These are phyloP conservation scores for Saitoella complicata DNA, from an alignment of 805 yeast species.

Conservation along the genomic window DNA sequence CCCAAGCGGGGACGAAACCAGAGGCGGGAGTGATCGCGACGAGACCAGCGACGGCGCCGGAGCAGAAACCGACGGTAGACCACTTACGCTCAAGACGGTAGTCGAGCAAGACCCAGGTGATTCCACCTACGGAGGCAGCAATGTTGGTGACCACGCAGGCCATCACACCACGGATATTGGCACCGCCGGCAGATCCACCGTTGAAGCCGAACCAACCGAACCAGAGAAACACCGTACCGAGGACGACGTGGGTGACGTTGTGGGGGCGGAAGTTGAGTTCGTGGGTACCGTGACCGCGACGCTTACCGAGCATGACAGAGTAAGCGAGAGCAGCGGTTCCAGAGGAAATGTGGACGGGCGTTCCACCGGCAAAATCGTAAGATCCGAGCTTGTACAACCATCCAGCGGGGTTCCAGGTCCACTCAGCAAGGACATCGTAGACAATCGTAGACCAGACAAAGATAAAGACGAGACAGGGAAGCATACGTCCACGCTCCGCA, in stretches of 20 bases:
- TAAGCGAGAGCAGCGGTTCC: slow-evolving; percentile 93
- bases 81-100: slow-evolving; percentile 51
- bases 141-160: slow-evolving; percentile 84
- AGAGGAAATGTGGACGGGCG: slow-evolving; percentile 89
- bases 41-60: slow-evolving; percentile 85
- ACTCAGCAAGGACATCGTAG: slow-evolving; percentile 87
- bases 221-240: slow-evolving; percentile 92
- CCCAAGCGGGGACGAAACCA: slow-evolving; percentile 86
- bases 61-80: slow-evolving; percentile 85
- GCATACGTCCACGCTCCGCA: slow-evolving; percentile 88
- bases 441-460: slow-evolving; percentile 92
- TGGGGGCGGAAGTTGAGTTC: slow-evolving; percentile 39
- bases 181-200: slow-evolving; percentile 94
- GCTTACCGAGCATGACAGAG: slow-evolving; percentile 80
- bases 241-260: slow-evolving; percentile 72
- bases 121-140: slow-evolving; percentile 86
- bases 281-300: slow-evolving; percentile 52
- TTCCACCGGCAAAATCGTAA: slow-evolving; percentile 96
- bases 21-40: slow-evolving; percentile 97
- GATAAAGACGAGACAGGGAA: slow-evolving; percentile 90
- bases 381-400: slow-evolving; percentile 78
- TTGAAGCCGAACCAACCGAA: slow-evolving; percentile 99
- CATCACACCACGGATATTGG: slow-evolving; percentile 85
- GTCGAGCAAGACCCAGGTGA: slow-evolving; percentile 89
- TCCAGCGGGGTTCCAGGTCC: slow-evolving; percentile 94